Base-by-base conservation (phyloP, 78 protist species). In the Anaeramoeba ignava region DNA sequence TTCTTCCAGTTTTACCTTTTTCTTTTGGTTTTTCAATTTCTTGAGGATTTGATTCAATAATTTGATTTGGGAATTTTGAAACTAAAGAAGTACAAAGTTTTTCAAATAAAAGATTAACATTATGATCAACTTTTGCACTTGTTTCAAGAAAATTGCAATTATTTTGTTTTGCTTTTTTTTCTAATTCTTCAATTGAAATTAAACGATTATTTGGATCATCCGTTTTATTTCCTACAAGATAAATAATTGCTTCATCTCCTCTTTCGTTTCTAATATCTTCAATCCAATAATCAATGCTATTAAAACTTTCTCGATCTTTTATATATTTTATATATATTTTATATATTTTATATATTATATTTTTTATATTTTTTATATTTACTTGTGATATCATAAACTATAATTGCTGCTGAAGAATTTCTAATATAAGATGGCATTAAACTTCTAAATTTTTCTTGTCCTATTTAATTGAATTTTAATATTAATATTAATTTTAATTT, bases 311-410 rank as follows among this genome's bases (percentile, higher is more conserved):
- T 54, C 17, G 8, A 54, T 54, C 73, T 54, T 54, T 54, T 54
- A 27, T 54, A 54, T 27, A 27, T 27, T 54, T 27, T 8, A 54
- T 27, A 54, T 54, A 27, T 8, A 54, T 54, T 54, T 27, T 54
- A 54, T 54, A 27, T 54, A 8, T 8, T 54, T 54, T 27, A 54
- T 54, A 54, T 54, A 54, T 54, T n/a, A n/a, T n/a, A n/a, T n/a
- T n/a, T 67, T n/a, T 67, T 67, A 67, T 67, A 67, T 23, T 1
- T 68, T 2, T 27, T 68, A 67, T 27, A n/a, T 89, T 38, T 80
- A 91, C 96, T 95, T 40, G 99, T 93, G 41, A 97, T 87, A 85
- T 97, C 99, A 83, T 92, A 97, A n/a, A 94, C 97, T 23, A 96
- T 89, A 68, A 97, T 93, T 3, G 98, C 99, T 12, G 93, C 98